Base-by-base conservation (phyloP, 768 basidiomycete species). In the Amanita subjunquillea region DNA sequence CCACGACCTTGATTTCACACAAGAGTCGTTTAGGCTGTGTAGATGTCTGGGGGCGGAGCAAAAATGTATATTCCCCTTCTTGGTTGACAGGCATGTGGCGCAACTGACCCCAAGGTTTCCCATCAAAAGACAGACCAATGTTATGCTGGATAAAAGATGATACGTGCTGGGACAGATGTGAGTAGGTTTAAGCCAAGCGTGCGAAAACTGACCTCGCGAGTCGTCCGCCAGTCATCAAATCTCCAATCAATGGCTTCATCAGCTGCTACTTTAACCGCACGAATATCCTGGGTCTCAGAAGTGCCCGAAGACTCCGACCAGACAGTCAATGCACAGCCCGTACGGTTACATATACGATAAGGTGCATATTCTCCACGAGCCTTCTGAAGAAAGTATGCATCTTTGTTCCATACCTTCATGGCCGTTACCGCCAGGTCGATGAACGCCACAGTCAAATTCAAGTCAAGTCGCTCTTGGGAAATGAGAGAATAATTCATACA, bases 211-310 rank as follows among this genome's bases (percentile, higher is more conserved):
- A 91, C 93, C 73, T 99, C 96, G 63, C 96, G 82, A 72, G 89
- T 84, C 3, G 85, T 86, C 64, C 85, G 86, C 87, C 91, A 92
- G 61, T 98, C 94, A 63, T 97, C 93, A 60, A 98, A 97, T 51
- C 96, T 77, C 96, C 96, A 98, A 53, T 97, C 94, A 3, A 90
- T 72, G 6, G 75, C 81, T 60, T 89, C 77, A 36, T 87, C 85
- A 57, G 91, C 78, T 17, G 79, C 69, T 36, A 99, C 69, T 59
- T 82, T 79, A 40, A 82, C 73, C 29, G 75, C 70, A 29, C 72
- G 72, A 2, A 70, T 63, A 53, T 80, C 77, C 43, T 75, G 76
- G 12, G 69, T 64, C 50, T 68, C 70, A 23, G 65, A 57, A 58
- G 60, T 76, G 34, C 77, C 77, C 45, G 89, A 87, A 17, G 75